Base-by-base conservation (phyloP, 192 early-diverging fungal species). In the Rhizophagus clarus region DNA sequence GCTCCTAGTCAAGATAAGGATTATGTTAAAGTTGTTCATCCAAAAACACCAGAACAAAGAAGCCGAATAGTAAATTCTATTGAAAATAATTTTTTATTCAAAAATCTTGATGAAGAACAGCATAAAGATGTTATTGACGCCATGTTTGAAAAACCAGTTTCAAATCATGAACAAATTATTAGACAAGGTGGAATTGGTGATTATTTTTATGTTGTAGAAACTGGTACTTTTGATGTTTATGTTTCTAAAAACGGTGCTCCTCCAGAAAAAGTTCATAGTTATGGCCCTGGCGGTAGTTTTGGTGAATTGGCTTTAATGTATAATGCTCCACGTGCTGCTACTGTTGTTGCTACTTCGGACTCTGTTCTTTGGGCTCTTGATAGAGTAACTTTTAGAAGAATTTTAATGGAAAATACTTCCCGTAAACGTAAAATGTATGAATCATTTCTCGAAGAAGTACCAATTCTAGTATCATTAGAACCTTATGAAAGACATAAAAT, bases 261-360 rank as follows among this genome's bases (percentile, higher is more conserved):
- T 3, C 88, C 93, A 6, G 85, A 87, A 66, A 95, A 93, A 81
- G 97, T 98, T 4, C 84, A 90, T 66, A 87, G 89, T 61, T 97
- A 97, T 80, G 93, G 85, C 8, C 88, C 94, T 10, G 92, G 94
- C 61, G 97, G 96, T 66, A 93, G 92, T 82, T 99, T 99, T 94
- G 98, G 98, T 75, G 97, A 99, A 87, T 89, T 99, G 69, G 98
- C 98, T 51, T 89, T 99, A 14, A 99, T 99, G 98, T 99, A 99
- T 87, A 98, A 98, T 81, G 97, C 96, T 12, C 98, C 98, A 17
- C 91, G 98, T 51, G 98, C 98, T 1, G 98, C 98, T 31, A 98
- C 97, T 0, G 94, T 99, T n/a, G 87, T 88, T 7, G 93, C 96
- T 1, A 98, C 96, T 0, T 89, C 91, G 8, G 91, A 95, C 63